Evolutionary conservation across 225 moss, liverwort and hornwort species (phyloP), one percentile per base, ranked within the genome.

Genomic region (Pseudisothecium myosuroides): DNA sequence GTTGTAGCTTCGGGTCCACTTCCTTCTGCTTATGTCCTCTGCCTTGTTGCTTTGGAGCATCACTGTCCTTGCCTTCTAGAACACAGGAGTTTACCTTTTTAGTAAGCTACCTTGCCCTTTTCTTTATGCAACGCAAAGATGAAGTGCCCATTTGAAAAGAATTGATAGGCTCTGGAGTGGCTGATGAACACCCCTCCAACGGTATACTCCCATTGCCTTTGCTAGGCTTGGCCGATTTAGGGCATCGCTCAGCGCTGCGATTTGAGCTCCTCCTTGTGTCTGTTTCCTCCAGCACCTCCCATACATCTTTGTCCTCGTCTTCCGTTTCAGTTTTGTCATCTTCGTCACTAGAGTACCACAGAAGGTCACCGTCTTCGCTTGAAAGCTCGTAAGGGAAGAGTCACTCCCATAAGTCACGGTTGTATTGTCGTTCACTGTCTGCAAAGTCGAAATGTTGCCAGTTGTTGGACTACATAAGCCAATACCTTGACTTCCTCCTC

Each of bases 311-410:
- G 2, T 7, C 5, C 5, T 61, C 56, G 19, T 56, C 19, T 56
- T 2, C 7, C 2, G 4, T 11, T 61, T 10, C 2, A 6, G 1
- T 29, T 8, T 64, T 9, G 0, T 64, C 32, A 4, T 64, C 34
- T 9, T 64, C 3, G 1, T 64, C 34, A 0, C 0, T 17, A 0
- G 32, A 64, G 4, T 8, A 64, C 1, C 17, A 2, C 0, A 16
- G 2, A 12, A 5, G 2, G 9, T 17, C 7, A 3, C 5, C 17
- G 3, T 5, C 34, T 34, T 17, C 1, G 9, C 32, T 64, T 3
- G 17, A 64, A 1, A 32, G 2, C 29, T 64, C 4, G 17, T 32
- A 0, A 32, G 0, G 7, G 17, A 64, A 17, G 64, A 17, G 0
- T 64, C 28, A 64, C 34, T 64, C 1, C 4, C 34, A 29, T 17